These are phyloP conservation scores for Sungouiozyma ichnusensis DNA, from an alignment of 805 yeast species.

Conservation along the genomic window DNA sequence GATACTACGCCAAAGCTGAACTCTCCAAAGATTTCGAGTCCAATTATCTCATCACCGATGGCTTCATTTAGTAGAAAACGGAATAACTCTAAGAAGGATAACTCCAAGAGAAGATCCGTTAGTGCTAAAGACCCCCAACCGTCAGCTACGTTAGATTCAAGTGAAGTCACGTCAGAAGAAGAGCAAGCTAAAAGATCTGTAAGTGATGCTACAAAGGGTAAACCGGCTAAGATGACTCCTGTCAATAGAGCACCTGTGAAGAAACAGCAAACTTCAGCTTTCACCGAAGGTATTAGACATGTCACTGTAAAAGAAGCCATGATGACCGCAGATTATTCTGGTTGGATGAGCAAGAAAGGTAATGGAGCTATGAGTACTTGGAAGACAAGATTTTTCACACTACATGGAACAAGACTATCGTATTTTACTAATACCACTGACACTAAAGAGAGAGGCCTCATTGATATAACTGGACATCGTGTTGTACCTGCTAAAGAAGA, in stretches of 20 bases:
- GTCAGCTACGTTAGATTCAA: constrained; percentile 9
- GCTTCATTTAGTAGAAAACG: constrained; percentile 1
- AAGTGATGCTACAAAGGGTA: constrained; percentile 42
- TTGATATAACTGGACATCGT: constrained; percentile 90
- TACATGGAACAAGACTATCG: constrained; percentile 88
- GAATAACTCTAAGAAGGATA: constrained; percentile 6
- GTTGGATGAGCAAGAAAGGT: constrained; percentile 95
- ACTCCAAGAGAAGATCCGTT: constrained; percentile 38
- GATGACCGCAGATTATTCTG: constrained; percentile 64
- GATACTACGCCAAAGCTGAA: constrained; percentile 1
- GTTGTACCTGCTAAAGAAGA: constrained; percentile 78
- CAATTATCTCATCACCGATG: constrained; percentile 5
- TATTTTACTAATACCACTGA: constrained; percentile 75
- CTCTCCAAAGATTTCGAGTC: constrained; percentile 3
- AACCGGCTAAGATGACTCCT: constrained; percentile 40
- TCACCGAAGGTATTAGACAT: constrained; percentile 75
- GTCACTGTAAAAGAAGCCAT: constrained; percentile 71
- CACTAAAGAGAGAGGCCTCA: constrained; percentile 78
- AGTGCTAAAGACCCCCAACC: constrained; percentile 36
- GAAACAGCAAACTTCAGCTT: constrained; percentile 66
- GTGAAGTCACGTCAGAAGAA: constrained; percentile 9
- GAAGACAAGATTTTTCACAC: constrained; percentile 74
- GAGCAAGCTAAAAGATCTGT: constrained; percentile 33
- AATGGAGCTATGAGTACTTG: constrained; percentile 79
- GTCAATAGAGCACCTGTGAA: constrained; percentile 33